phyloP scores from a whole-genome alignment of 441 rosid species.

The Populus hybrid region DNA sequence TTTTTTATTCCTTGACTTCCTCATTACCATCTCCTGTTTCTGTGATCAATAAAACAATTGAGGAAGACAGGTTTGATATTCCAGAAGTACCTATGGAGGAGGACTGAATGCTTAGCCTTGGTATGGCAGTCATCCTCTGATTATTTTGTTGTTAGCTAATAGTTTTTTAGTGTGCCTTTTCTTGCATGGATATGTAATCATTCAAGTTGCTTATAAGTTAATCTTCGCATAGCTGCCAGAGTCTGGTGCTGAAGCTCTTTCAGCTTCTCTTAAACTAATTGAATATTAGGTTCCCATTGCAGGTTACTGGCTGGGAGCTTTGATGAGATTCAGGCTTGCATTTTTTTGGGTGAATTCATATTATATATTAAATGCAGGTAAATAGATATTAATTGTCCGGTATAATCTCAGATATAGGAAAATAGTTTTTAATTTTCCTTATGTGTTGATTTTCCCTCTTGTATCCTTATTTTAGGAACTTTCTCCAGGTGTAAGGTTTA shows the following conservation, averaged over 20 bases:
- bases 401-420: neutral
- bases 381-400: neutral
- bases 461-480: too few species aligned
- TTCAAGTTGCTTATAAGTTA: neutral
- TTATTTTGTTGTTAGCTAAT: neutral
- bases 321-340: neutral
- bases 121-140: constrained; percentile 16
- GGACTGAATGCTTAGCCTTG: constrained; percentile 42
- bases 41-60: constrained; percentile 58
- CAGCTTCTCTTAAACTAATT: neutral
- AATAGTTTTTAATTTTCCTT: neutral
- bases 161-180: neutral
- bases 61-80: constrained; percentile 86
- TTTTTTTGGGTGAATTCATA: neutral
- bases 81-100: constrained; percentile 96
- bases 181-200: neutral
- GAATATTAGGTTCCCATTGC: neutral
- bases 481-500: neutral
- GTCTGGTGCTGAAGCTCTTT: neutral
- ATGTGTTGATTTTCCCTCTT: too few species aligned
- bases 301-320: neutral
- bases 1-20: constrained; percentile 49
- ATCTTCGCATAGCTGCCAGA: neutral
- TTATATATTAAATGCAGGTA: neutral
- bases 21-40: constrained; percentile 47